Evolutionary conservation across 2,329 filamentous ascomycete genomes (phyloP), one percentile per base, ranked within the genome.

Genomic region (Colletotrichum somersetense): DNA sequence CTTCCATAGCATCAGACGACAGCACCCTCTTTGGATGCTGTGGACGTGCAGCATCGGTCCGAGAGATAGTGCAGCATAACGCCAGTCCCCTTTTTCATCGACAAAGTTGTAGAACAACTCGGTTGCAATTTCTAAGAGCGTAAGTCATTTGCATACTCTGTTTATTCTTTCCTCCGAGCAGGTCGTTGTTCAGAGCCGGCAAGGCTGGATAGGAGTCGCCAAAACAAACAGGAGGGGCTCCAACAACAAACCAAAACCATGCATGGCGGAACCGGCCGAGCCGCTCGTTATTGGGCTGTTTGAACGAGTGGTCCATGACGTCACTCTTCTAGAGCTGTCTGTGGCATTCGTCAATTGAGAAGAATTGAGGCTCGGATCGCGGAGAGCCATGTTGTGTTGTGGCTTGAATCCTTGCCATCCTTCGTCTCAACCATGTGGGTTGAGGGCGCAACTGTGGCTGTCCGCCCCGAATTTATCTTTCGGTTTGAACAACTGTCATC

Each of bases 371-470:
- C 30, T 18, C 16, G 16, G n/a, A 14, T 52, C n/a, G 16, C 33
- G 26, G 33, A 42, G 46, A 52, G 61, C 35, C 61, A 38, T 30
- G 30, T 30, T 12, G 14, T 42, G 11, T 12, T 62, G 58, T 62
- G 58, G 58, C 58, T 62, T 62, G 58, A 48, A 48, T 50, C 18
- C 12, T 33, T 10, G 16, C n/a, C 4, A 20, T 35, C 30, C 30
- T 2, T 50, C 26, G 58, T 50, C n/a, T 48, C 58, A 48, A 62
- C 5, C 56, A 56, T 63, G 33, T 48, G 56, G 67, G 50, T 38
- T 66, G 11, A 53, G 46, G 38, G 56, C 26, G 38, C 30, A 42
- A 33, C 14, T 61, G 62, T 62, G 56, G 63, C 56, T 66, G 44
- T 30, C 23, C 23, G 16, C 33, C 30, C 46, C n/a, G 16, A 44